These are phyloP conservation scores for Colletotrichum godetiae DNA, from an alignment of 2,329 filamentous ascomycete species.

Conservation along the genomic window DNA sequence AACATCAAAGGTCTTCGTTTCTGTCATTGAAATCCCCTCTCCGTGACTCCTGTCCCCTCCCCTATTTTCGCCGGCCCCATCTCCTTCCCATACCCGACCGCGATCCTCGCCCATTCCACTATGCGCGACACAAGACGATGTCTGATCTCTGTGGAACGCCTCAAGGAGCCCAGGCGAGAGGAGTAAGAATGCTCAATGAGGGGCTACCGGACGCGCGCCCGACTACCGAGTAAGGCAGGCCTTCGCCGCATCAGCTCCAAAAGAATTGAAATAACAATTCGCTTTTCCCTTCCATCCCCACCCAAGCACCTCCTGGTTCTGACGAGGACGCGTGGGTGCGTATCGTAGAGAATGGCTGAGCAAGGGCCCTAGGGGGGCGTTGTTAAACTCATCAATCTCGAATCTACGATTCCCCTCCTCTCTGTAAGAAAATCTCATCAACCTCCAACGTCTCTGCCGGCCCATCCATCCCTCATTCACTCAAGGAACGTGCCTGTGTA, in stretches of 20 bases:
- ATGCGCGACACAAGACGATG: slow-evolving; percentile 27
- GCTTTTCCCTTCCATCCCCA: neutral
- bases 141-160: slow-evolving; percentile 29
- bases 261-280: neutral
- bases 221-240: neutral
- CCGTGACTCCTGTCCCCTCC: neutral
- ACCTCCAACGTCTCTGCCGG: slow-evolving; percentile 18
- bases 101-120: slow-evolving; percentile 29
- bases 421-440: slow-evolving; percentile 3
- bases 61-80: neutral
- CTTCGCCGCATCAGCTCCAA: neutral
- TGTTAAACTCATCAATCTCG: neutral
- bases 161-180: neutral
- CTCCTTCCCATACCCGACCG: slow-evolving; percentile 15
- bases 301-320: neutral
- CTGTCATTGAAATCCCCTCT: neutral
- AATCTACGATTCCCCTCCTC: neutral
- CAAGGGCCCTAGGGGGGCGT: neutral
- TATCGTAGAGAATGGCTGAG: neutral
- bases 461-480: neutral
- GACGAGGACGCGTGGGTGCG: slow-evolving; percentile 11
- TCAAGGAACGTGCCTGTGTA: slow-evolving; percentile 6
- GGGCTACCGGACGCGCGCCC: neutral
- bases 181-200: neutral
- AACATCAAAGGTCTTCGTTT: neutral